A percentile compares a stretch with the other conserved stretches of the same genome.
Evolutionary conservation across 2,329 filamentous ascomycete genomes (phyloP).

Genomic region (Nemania abortiva): DNA sequence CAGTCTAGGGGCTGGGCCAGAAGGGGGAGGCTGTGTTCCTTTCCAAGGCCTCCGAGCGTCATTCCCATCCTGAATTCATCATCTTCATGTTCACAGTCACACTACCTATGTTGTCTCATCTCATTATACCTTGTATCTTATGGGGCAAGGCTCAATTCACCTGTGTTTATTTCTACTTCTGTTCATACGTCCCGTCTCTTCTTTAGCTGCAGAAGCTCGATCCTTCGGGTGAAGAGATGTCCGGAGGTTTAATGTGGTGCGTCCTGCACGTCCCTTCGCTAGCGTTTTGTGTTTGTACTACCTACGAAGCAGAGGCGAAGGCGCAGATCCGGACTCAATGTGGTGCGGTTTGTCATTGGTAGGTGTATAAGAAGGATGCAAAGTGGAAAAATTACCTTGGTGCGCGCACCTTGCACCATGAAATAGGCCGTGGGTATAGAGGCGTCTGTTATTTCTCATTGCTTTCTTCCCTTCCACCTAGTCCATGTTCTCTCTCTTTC

Average conservation of each 20-base stretch:
- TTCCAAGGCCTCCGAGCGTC: not conserved
- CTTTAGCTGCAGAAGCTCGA: not conserved
- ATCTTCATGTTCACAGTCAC: too few relatives aligned
- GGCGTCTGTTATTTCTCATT: not conserved
- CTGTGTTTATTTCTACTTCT: not conserved
- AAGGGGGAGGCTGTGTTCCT: slow-evolving; percentile 7
- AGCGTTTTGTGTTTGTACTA: slow-evolving; percentile 20
- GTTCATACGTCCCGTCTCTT: not conserved
- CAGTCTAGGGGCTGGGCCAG: not conserved
- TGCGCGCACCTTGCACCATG: slow-evolving; percentile 13
- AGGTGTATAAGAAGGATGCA: slow-evolving; percentile 1
- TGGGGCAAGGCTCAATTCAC: not conserved
- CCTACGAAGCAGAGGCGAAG: slow-evolving; percentile 17
- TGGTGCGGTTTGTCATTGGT: slow-evolving; percentile 2
- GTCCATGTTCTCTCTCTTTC: not conserved
- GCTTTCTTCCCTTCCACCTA: not conserved
- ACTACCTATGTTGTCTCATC: not conserved
- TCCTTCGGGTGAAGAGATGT: not conserved
- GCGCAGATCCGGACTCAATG: slow-evolving; percentile 25
- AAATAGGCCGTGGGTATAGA: slow-evolving; percentile 30
- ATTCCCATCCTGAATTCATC: not conserved
- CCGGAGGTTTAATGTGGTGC: slow-evolving; percentile 18
- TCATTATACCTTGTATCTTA: not conserved
- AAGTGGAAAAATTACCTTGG: slow-evolving; percentile 27
- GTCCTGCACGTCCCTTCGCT: slow-evolving; percentile 13